phyloP scores from a whole-genome alignment of 805 yeast species.

The Alloascoidea africana region DNA sequence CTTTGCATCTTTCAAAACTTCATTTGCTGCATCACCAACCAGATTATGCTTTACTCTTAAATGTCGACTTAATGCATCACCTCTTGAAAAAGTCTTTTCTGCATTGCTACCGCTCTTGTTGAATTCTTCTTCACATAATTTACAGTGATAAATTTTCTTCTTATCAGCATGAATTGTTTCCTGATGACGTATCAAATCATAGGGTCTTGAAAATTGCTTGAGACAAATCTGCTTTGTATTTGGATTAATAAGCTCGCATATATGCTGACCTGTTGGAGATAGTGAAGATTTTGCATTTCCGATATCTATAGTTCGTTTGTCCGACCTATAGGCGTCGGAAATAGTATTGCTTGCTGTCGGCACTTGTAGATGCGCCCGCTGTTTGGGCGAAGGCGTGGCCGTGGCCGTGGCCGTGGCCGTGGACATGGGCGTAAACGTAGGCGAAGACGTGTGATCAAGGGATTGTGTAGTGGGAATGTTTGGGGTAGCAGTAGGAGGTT shows the following conservation, averaged over 20 bases:
- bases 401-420: too few species aligned
- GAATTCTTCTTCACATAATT: conserved; percentile 64
- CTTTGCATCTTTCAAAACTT: conserved; percentile 1
- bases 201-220: conserved; percentile 83
- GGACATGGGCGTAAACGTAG: too few species aligned
- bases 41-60: conserved; percentile 68
- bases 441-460: too few species aligned
- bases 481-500: too few species aligned
- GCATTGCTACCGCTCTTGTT: conserved; percentile 22
- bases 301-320: background rate
- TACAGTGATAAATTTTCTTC: conserved; percentile 75
- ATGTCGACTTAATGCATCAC: conserved; percentile 91
- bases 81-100: conserved; percentile 61
- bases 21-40: background rate
- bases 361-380: too few species aligned
- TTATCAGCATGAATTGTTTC: conserved; percentile 89
- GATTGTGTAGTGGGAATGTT: too few species aligned
- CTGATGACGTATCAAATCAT: conserved; percentile 89
- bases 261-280: conserved; percentile 22
- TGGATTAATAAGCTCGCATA: conserved; percentile 45
- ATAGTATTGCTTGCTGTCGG: too few species aligned
- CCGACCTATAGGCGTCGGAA: too few species aligned
- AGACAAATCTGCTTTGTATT: conserved; percentile 50
- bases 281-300: too few species aligned
- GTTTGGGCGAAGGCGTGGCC: background rate